A percentile compares a stretch with the other conserved stretches of the same genome.
Conservation (phyloP, 371 early-diverging fungal genomes). For the Mortierella sp. region DNA sequence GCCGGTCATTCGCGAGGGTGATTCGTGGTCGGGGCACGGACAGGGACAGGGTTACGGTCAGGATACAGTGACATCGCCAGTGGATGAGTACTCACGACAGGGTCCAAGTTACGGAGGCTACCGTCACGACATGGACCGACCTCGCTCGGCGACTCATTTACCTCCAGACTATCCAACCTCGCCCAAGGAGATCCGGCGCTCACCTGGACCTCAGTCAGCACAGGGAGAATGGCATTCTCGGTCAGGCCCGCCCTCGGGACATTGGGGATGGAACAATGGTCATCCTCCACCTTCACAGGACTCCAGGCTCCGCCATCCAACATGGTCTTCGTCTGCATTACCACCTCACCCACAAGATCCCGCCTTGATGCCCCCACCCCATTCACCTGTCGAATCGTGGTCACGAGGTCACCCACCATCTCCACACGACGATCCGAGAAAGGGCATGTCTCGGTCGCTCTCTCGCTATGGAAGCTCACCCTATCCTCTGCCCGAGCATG, state of each 20-base stretch:
- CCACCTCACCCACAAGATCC: constrained; percentile 27
- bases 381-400: constrained; percentile 33
- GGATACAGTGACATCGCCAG: background rate
- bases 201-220: constrained; percentile 21
- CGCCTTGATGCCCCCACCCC: constrained; percentile 23
- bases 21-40: background rate
- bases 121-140: constrained; percentile 10
- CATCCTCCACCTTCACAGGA: constrained; percentile 17
- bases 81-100: background rate
- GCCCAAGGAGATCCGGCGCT: constrained; percentile 23
- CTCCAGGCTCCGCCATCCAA: constrained; percentile 26
- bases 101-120: background rate
- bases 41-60: background rate
- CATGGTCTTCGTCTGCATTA: constrained; percentile 28
- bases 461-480: constrained; percentile 29
- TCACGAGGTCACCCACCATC: constrained; percentile 16
- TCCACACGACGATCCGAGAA: constrained; percentile 16
- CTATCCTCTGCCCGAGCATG: constrained; percentile 19
- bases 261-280: constrained; percentile 32
- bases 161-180: constrained; percentile 29
- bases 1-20: background rate
- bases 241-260: constrained; percentile 12
- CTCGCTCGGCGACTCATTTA: constrained; percentile 11
- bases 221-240: constrained; percentile 20
- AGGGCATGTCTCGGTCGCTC: constrained; percentile 17